A percentile compares a stretch with the other conserved stretches of the same genome.
Evolutionary conservation across 2,329 filamentous ascomycete species (phyloP).

Genomic region (Fragosphaeria purpurea): DNA sequence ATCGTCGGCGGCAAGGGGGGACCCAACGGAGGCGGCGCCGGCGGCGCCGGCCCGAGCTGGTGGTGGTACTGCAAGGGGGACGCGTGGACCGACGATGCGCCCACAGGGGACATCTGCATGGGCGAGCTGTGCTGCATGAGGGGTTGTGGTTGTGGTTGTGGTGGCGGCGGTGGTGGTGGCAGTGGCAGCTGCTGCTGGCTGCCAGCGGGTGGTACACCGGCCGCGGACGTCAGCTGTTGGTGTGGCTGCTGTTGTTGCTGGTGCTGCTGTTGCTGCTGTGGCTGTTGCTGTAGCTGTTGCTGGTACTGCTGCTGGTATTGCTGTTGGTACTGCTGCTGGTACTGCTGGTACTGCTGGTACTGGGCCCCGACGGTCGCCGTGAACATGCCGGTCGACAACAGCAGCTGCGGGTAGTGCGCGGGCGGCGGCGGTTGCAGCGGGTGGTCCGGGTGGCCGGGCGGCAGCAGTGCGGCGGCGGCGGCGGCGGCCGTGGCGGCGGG

Average conservation of each 20-base stretch:
- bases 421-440: no score
- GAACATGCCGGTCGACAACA: no score
- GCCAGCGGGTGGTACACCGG: no score
- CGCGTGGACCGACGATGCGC: background rate
- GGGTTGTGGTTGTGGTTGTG: background rate
- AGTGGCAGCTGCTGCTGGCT: background rate
- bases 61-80: background rate
- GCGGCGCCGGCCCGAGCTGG: background rate
- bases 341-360: no score
- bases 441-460: no score
- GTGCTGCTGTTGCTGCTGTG: background rate
- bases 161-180: background rate
- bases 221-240: no score
- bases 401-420: no score
- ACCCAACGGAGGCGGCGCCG: no score
- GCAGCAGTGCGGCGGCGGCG: background rate
- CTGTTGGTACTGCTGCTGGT: background rate
- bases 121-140: constrained; percentile 1
- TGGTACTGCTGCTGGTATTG: background rate
- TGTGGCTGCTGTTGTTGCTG: no score
- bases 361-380: no score
- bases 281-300: background rate
- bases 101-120: constrained; percentile 5
- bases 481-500: background rate
- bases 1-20: no score